phyloP scores from a whole-genome alignment of 1,139 yeast genomes.

The Martiniozyma asiatica region DNA sequence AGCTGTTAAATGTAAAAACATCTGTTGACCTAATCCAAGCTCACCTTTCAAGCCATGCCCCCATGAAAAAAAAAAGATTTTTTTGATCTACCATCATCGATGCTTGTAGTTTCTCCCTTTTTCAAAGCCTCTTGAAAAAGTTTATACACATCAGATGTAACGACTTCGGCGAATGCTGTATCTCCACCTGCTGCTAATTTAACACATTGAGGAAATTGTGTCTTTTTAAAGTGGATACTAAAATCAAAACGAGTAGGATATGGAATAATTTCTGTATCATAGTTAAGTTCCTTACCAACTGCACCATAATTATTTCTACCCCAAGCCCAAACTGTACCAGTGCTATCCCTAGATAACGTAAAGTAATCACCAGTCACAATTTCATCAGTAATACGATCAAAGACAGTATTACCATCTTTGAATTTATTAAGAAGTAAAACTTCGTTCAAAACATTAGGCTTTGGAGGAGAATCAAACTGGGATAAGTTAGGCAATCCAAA shows the following conservation, averaged over 20 bases:
- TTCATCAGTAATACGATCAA: slow-evolving; percentile 36
- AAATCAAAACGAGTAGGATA: slow-evolving; percentile 46
- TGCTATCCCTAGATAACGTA: slow-evolving; percentile 50
- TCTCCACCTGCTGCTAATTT: slow-evolving; percentile 58
- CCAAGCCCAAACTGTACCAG: slow-evolving; percentile 67
- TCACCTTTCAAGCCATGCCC: slow-evolving; percentile 89
- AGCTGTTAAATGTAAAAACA: slow-evolving; percentile 57
- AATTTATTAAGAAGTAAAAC: slow-evolving; percentile 26
- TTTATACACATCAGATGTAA: slow-evolving; percentile 22
- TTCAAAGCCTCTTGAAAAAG: slow-evolving; percentile 21
- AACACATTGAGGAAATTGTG: slow-evolving; percentile 30
- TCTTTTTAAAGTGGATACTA: slow-evolving; percentile 26
- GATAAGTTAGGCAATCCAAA: slow-evolving; percentile 68
- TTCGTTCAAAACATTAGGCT: slow-evolving; percentile 27
- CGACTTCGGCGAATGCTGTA: slow-evolving; percentile 45
- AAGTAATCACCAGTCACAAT: slow-evolving; percentile 70
- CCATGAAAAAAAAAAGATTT: slow-evolving; percentile 36
- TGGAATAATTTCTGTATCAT: slow-evolving; percentile 54
- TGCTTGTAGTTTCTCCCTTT: not conserved
- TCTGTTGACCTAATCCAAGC: slow-evolving; percentile 50
- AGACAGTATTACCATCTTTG: slow-evolving; percentile 22
- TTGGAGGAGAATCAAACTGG: slow-evolving; percentile 44
- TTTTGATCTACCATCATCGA: slow-evolving; percentile 7
- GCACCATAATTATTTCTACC: slow-evolving; percentile 80
- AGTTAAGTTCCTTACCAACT: slow-evolving; percentile 59